Evolutionary conservation across 257 asterid species (phyloP).

Genomic region (Linderniella brevidens): DNA sequence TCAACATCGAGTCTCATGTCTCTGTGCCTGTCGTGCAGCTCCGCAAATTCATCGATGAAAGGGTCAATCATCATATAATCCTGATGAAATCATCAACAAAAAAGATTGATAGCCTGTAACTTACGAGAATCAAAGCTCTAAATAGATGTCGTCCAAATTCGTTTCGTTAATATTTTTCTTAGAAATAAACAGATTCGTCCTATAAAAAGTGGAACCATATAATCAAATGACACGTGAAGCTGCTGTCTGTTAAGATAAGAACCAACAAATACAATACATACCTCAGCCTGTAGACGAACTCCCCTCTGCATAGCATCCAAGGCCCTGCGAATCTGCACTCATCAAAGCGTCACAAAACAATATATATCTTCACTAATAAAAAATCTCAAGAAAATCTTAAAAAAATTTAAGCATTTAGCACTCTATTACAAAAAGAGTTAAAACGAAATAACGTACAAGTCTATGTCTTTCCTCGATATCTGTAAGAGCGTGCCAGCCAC

Average conservation of each 20-base stretch:
- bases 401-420: no score
- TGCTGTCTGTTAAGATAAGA: neutral
- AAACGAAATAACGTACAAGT: slow-evolving; percentile 22
- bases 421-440: neutral
- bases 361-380: neutral
- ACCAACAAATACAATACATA: slow-evolving; percentile 21
- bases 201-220: no score
- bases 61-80: slow-evolving; percentile 59
- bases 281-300: slow-evolving; percentile 55
- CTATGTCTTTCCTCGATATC: slow-evolving; percentile 65
- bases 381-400: neutral
- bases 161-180: no score
- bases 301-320: slow-evolving; percentile 67
- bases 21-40: slow-evolving; percentile 72
- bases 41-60: slow-evolving; percentile 30
- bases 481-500: slow-evolving; percentile 47
- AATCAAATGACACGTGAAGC: no score
- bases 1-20: slow-evolving; percentile 92
- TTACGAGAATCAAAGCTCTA: neutral
- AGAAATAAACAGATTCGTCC: no score
- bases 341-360: slow-evolving; percentile 1
- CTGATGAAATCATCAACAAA: slow-evolving; percentile 16
- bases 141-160: neutral
- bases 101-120: neutral
- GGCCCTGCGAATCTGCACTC: slow-evolving; percentile 59